These are phyloP conservation scores for Pisolithus orientalis DNA, from an alignment of 768 basidiomycete species.

Conservation along the genomic window DNA sequence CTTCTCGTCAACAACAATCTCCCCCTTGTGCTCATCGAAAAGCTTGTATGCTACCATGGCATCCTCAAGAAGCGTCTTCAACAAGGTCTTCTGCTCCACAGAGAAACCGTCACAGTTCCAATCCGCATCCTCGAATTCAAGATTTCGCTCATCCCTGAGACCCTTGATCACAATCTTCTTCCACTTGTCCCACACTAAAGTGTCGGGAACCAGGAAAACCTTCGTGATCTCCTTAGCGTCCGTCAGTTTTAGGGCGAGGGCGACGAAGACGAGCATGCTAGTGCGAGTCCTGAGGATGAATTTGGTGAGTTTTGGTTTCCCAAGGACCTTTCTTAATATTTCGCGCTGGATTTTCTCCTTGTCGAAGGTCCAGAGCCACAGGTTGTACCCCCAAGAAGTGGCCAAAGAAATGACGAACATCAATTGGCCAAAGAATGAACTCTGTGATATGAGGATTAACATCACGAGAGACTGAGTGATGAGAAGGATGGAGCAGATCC, in stretches of 20 bases:
- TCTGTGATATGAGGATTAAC: constrained; percentile 28
- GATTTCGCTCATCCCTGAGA: neutral
- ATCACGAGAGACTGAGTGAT: constrained; percentile 24
- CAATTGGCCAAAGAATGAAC: constrained; percentile 27
- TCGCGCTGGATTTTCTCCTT: constrained; percentile 15
- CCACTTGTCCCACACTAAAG: neutral
- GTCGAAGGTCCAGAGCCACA: constrained; percentile 27
- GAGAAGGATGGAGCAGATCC: constrained; percentile 22
- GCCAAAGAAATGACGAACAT: constrained; percentile 28
- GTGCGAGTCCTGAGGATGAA: constrained; percentile 1
- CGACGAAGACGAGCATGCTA: neutral
- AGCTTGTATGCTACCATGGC: neutral
- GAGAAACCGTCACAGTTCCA: neutral
- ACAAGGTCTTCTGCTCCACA: neutral
- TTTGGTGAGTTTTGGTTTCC: neutral
- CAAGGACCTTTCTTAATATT: constrained; percentile 4
- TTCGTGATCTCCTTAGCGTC: neutral
- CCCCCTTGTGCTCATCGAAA: neutral
- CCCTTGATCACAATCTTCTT: neutral
- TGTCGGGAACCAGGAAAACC: neutral
- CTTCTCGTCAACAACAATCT: neutral
- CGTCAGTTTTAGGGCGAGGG: neutral
- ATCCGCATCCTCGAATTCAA: neutral
- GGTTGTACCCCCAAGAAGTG: constrained; percentile 29
- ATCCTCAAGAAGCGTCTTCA: neutral